Base-by-base conservation (phyloP, 306 rosid genomes). In the Vigna nakashimae region DNA sequence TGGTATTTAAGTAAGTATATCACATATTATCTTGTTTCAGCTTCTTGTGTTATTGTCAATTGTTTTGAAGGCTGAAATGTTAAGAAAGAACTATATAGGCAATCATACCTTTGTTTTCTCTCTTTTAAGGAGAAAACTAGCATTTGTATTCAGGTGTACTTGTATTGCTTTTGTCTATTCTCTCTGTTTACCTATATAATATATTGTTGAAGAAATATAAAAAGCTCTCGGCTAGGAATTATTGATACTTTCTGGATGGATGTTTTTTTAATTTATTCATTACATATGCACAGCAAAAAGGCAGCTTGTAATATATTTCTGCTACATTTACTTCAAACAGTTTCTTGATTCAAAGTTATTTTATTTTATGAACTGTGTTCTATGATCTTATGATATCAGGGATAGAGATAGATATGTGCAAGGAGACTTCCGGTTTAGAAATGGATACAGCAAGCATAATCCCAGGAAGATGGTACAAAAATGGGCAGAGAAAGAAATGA, bases 401-500 rank as follows among this genome's bases (percentile, higher is more conserved):
- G 98, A 92, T 68, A 89, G 98, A 82, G 97, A 90, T 86, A 82
- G 97, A 69, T 92, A 94, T 62, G 98, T 94, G 38, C 93, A 94
- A 92, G 98, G 98, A 69, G 97, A 94, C 82, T 87, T 80, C 63
- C 92, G 97, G 66, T 94, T 92, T 82, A 87, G 92, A 86, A 75
- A 91, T 52, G 98, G 97, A 85, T 92, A 94, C 60, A 89, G 97
- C 82, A 92, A 58, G 89, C 91, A 86, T 84, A 94, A 92, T 82
- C 97, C 98, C 71, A 88, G 98, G 83, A 94, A 94, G 82, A 94
- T 94, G 98, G 98, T 94, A 22, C 88, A 90, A 87, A 92, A 97
- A 69, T 94, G 98, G 98, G 98, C 97, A 0, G 98, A 94, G 84
- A 92, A 94, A 87, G 98, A 92, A 83, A 92, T 84, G 97, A 92